Evolutionary conservation across 1,284 basidiomycete genomes (phyloP), one percentile per base, ranked within the genome.

Genomic region (Athelia sp.): DNA sequence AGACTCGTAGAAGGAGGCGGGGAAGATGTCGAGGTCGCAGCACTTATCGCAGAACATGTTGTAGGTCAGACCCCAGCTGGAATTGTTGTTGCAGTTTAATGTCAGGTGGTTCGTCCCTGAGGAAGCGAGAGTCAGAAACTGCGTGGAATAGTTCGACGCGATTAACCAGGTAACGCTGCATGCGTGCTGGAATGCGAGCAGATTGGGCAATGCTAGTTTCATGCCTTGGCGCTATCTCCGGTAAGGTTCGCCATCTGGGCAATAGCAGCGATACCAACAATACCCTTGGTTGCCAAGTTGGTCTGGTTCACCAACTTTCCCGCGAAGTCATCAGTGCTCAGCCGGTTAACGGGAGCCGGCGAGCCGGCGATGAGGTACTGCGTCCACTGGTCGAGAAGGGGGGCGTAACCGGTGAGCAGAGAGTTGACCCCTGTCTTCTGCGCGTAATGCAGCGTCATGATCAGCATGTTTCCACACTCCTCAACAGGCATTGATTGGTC

Each of bases 271-370:
- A 89, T 87, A 22, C 84, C 85, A 45, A 85, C 66, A 53, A 87
- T 86, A 10, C 85, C 87, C 58, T 90, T 89, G 68, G 89, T 84
- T 0, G 87, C 87, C 21, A 88, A 74, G 58, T 90, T 87, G 13
- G 87, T 89, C 63, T 89, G 85, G 62, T 90, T 88, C 32, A 81
- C 81, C 21, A 89, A 70, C 15, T 74, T 66, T 2, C 84, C 85
- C 26, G 83, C 79, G 58, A 83, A 83, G 62, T 82, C 79, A 54
- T 81, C 78, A 10, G 72, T 74, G 19, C 62, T 29, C 53, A 88
- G 75, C 61, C 83, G 79, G 54, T 75, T 70, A 4, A 69, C 74
- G 2, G 78, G 78, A 50, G 81, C 79, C 47, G 89, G 73, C 2
- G 84, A 79, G 57, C 88, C 83, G 0, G 70, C 61, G 53, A 87